Percentiles rank a stretch among this genome's conserved stretches.
Conservation (phyloP, 2,329 filamentous ascomycete genomes). For the Sclerotinia sclerotiorum region DNA sequence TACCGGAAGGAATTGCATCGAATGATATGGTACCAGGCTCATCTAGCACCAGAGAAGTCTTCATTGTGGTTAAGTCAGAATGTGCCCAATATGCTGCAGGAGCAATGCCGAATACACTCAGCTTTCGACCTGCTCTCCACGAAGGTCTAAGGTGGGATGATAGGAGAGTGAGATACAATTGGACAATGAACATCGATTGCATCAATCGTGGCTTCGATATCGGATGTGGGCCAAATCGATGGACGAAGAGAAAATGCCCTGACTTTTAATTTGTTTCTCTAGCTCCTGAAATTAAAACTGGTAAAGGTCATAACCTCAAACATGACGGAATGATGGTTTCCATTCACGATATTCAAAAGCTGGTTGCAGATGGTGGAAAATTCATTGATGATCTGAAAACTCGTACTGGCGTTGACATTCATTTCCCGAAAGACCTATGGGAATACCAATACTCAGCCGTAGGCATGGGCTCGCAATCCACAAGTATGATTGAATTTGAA, state of each 20-base stretch:
- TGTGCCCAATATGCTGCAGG: not conserved
- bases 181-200: not conserved
- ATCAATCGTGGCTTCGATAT: too few species aligned
- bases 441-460: too few species aligned
- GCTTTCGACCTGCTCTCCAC: not conserved
- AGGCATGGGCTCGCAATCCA: too few species aligned
- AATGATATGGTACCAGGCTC: not conserved
- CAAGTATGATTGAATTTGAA: too few species aligned
- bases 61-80: not conserved
- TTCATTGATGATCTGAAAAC: too few species aligned
- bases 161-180: fast-evolving
- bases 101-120: not conserved
- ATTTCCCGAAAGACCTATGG: too few species aligned
- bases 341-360: not conserved
- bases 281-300: not conserved
- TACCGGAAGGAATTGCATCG: not conserved
- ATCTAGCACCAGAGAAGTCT: not conserved
- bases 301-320: not conserved
- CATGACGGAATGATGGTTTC: not conserved
- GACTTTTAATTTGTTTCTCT: not conserved
- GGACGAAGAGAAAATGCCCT: not conserved
- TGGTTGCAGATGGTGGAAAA: too few species aligned
- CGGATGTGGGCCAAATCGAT: not conserved
- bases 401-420: too few species aligned
- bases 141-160: not conserved